Evolutionary conservation across 495 filamentous ascomycete species (phyloP), one percentile per base, ranked within the genome.

Genomic region (Letharia lupina): DNA sequence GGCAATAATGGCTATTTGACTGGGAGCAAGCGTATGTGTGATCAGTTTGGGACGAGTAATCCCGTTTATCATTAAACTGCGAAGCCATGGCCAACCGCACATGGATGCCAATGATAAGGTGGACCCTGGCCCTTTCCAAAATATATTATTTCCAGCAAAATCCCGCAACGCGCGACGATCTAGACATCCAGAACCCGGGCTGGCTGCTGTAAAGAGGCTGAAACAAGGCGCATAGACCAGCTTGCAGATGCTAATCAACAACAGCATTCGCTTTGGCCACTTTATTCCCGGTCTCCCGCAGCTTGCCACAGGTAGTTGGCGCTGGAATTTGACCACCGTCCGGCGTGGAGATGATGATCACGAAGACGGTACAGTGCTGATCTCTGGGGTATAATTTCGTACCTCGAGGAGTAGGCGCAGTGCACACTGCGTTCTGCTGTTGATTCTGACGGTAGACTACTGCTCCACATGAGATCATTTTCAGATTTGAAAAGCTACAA

Each of bases 241-340:
- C 73, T 96, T 96, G 85, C 93, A 97, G 70, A 98, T 90, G 73
- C 86, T 92, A 79, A 78, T 98, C 95, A 31, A 96, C 92, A 9
- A 88, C 88, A 7, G 94, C 93, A 76, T 91, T 97, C 31, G 92
- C 86, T 16, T 92, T 78, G 39, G 84, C 82, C 47, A 71, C 68
- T 56, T 65, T 45, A 64, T 74, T 77, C 70, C 74, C 65, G 61
- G 28, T 79, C 68, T 9, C 74, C 73, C 41, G 79, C 78, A 8
- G 86, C 80, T 23, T 84, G 11, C 37, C 58, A 96, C 92, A 42
- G 94, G 89, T 41, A 97, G 75, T 78, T 97, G 80, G 87, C 88
- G 69, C 84, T 81, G 75, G 97, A 96, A 39, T 87, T 81, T 12
- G 88, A 89, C 88, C 90, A 96, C 72, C 89, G 89, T 77, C 97